A percentile compares a stretch with the other conserved stretches of the same genome.
phyloP scores from a whole-genome alignment of 2,329 filamentous ascomycete species.

The Nemania bipapillata region DNA sequence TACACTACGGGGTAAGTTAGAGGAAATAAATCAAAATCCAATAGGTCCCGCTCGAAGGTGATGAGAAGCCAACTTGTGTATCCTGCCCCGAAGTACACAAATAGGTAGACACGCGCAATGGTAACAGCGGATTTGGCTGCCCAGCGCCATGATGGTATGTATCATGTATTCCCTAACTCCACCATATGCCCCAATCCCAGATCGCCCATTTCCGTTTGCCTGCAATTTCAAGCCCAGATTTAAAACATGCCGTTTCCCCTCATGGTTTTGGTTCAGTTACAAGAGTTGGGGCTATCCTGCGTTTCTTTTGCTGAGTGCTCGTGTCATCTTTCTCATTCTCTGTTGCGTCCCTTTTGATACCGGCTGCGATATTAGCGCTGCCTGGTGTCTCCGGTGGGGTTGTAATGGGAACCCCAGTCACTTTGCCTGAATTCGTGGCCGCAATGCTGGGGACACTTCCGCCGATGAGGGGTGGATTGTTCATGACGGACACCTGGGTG shows the following conservation, averaged over 20 bases:
- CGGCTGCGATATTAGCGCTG: constrained; percentile 62
- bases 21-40: not conserved
- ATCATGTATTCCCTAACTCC: constrained; percentile 32
- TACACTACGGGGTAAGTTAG: not conserved
- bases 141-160: not conserved
- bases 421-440: constrained; percentile 74
- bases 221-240: constrained; percentile 11
- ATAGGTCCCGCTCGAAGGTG: not conserved
- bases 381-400: constrained; percentile 91
- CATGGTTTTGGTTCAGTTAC: constrained; percentile 53
- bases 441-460: constrained; percentile 81
- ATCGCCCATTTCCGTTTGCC: constrained; percentile 5
- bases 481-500: constrained; percentile 73
- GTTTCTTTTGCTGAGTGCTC: constrained; percentile 69
- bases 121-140: not conserved
- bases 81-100: constrained; percentile 19
- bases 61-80: constrained; percentile 13
- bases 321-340: constrained; percentile 66
- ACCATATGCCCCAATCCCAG: constrained; percentile 25
- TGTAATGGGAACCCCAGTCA: constrained; percentile 75
- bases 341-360: constrained; percentile 67
- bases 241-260: not conserved
- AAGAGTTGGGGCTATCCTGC: constrained; percentile 75
- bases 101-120: not conserved
- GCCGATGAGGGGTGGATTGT: constrained; percentile 81